Evolutionary conservation across 192 early-diverging fungal species (phyloP), one percentile per base, ranked within the genome.

Genomic region (Phlyctochytrium bullatum): DNA sequence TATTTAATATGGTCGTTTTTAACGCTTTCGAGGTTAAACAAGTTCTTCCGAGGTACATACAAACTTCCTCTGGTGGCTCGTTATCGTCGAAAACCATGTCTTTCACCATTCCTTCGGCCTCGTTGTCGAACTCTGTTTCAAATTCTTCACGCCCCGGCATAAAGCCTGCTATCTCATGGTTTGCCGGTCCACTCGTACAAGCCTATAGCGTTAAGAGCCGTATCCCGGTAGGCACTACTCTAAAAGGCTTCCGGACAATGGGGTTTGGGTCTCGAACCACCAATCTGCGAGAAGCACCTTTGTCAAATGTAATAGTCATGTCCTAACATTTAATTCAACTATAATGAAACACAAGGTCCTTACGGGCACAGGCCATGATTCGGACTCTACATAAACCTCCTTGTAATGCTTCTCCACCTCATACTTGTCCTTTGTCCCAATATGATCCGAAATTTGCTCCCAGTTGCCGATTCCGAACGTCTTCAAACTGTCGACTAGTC

Each of bases 71-170:
- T 14, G 82, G 80, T 6, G 88, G 75, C 67, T 99, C 95, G 40
- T 88, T 88, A 31, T 96, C 94, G 56, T 83, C 84, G 73, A 99
- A 92, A 47, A 88, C 78, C 85, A 99, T 90, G 65, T 99, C 96
- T 68, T 98, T 99, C 59, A 99, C 88, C 12, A 79, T 71, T 51
- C 89, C 84, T 79, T 99, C 97, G 2, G 96, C 95, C 35, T 96
- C 95, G 64, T 98, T 96, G 56, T 98, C 96, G 65, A 86, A 86
- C 75, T 99, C 97, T n/a, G 83, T 85, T 61, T 99, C 97, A 76
- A 97, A 99, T 77, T 99, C 97, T 27, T 86, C 73, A 24, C 97
- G 91, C 16, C 90, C 90, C 20, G 97, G 97, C 97, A 99, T 99
- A 66, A 91, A 99, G 2, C 97, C 97, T 32, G 87, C 83, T 68